A percentile compares a stretch with the other conserved stretches of the same genome.
These are phyloP conservation scores for Populus hybrid DNA, from an alignment of 441 rosid species.

Conservation along the genomic window DNA sequence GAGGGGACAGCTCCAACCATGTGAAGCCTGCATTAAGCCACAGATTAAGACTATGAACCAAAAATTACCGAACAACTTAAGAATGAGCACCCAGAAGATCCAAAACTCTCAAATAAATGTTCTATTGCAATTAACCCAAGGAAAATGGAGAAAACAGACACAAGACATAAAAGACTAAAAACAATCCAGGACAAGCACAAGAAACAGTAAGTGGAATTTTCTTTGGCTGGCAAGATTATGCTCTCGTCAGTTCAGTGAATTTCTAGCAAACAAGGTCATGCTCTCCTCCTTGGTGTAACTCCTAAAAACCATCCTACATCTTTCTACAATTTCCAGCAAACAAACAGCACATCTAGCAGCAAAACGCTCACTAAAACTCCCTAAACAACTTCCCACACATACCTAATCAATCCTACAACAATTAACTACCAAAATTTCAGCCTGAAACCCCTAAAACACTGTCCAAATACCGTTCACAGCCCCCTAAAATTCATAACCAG, in stretches of 20 bases:
- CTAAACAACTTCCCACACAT: neutral
- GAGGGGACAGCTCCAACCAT: conserved; percentile 84
- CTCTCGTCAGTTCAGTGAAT: neutral
- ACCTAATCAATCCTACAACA: neutral
- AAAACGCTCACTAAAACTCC: neutral
- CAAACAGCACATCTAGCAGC: neutral
- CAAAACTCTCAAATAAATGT: neutral
- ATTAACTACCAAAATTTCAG: neutral
- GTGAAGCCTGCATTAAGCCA: conserved; percentile 60
- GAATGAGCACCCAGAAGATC: neutral
- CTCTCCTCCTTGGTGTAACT: neutral
- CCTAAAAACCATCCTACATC: neutral
- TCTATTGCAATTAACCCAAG: neutral
- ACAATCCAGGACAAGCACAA: neutral
- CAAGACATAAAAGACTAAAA: neutral
- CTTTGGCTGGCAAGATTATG: neutral
- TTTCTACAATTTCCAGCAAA: neutral
- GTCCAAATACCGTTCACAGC: neutral
- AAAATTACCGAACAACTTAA: neutral
- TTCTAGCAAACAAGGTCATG: neutral
- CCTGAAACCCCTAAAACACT: neutral
- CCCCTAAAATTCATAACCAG: neutral
- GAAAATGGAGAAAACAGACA: neutral
- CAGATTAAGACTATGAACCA: neutral
- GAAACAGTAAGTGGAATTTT: neutral